phyloP scores from a whole-genome alignment of 805 yeast genomes.

The Brettanomyces sp. region DNA sequence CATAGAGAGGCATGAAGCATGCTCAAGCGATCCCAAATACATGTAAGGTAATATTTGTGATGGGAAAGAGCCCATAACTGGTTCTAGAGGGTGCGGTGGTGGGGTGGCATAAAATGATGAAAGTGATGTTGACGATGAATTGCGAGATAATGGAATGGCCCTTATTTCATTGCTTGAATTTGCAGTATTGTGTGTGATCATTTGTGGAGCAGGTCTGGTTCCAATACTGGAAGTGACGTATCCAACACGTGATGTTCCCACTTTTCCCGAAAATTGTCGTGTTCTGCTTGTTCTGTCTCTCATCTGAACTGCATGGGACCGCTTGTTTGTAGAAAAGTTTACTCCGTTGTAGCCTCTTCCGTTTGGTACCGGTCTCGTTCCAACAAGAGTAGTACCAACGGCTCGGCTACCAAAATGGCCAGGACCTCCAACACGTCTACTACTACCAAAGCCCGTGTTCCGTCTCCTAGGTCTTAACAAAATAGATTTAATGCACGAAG shows the following conservation, averaged over 20 bases:
- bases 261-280: background rate
- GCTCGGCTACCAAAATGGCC: background rate
- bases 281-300: background rate
- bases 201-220: background rate
- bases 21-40: conserved; percentile 75
- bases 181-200: background rate
- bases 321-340: conserved; percentile 19
- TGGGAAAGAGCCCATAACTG: conserved; percentile 60
- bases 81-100: conserved; percentile 21
- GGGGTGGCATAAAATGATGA: background rate
- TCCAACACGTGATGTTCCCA: background rate
- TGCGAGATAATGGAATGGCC: background rate
- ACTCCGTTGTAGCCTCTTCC: conserved; percentile 2
- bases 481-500: conserved; percentile 10
- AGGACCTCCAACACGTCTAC: conserved; percentile 4
- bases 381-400: conserved; percentile 1
- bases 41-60: conserved; percentile 75
- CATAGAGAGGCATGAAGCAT: conserved; percentile 66
- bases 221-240: background rate
- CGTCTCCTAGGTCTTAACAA: conserved; percentile 13
- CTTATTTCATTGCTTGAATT: background rate
- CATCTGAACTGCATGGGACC: conserved; percentile 22
- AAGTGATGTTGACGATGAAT: background rate
- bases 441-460: background rate
- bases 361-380: background rate